Conservation (phyloP, 306 rosid genomes). For the Canavalia ensiformis region DNA sequence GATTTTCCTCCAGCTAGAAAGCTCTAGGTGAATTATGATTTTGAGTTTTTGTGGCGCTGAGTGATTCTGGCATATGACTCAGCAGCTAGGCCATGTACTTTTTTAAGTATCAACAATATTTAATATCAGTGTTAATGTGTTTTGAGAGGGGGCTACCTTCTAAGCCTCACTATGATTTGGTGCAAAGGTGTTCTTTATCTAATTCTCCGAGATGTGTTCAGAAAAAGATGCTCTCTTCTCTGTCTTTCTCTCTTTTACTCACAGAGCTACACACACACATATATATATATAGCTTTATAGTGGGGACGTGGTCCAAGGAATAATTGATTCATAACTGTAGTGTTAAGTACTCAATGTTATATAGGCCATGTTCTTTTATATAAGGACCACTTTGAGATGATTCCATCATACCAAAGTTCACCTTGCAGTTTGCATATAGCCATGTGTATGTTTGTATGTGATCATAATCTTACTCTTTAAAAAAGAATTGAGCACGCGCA, state of each 20-base stretch:
- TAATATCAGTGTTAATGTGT: slow-evolving; percentile 51
- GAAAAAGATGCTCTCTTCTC: slow-evolving; percentile 42
- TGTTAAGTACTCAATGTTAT: slow-evolving; percentile 28
- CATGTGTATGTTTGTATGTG: not conserved
- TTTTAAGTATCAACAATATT: slow-evolving; percentile 49
- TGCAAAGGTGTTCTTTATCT: slow-evolving; percentile 46
- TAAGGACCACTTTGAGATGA: slow-evolving; percentile 49
- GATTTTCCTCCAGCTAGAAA: slow-evolving; percentile 39
- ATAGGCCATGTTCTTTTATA: slow-evolving; percentile 29
- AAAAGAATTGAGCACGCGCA: not conserved
- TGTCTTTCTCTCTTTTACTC: slow-evolving; percentile 45
- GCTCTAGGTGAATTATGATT: slow-evolving; percentile 48
- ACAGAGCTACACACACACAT: not conserved
- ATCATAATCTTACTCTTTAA: slow-evolving; percentile 3
- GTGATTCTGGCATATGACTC: slow-evolving; percentile 44
- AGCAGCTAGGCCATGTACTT: slow-evolving; percentile 53
- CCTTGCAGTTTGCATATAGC: not conserved
- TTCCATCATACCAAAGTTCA: slow-evolving; percentile 29
- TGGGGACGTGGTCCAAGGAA: slow-evolving; percentile 62
- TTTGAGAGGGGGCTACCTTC: slow-evolving; percentile 45
- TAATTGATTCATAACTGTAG: slow-evolving; percentile 48
- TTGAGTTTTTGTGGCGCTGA: slow-evolving; percentile 46
- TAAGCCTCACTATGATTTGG: slow-evolving; percentile 43
- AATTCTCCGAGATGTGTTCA: slow-evolving; percentile 40
- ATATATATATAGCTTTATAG: slow-evolving; percentile 30